phyloP scores from a whole-genome alignment of 2,329 filamentous ascomycete genomes.

The Fusarium napiforme region DNA sequence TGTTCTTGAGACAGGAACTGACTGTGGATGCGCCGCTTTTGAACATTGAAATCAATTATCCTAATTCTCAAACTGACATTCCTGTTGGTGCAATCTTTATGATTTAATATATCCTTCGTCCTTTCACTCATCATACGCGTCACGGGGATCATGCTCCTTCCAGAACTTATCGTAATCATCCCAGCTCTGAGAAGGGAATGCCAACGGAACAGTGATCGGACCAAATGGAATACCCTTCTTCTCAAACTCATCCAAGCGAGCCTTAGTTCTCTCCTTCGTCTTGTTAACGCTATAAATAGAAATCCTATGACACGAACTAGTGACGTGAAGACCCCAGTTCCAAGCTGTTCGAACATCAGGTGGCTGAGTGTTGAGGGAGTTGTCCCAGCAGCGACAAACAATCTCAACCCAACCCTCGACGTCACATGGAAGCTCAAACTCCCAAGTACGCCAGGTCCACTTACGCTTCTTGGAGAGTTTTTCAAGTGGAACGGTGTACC shows the following conservation, averaged over 20 bases:
- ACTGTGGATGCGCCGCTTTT: neutral
- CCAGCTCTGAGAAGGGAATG: conserved; percentile 60
- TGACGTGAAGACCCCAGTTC: conserved; percentile 76
- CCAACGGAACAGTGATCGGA: conserved; percentile 65
- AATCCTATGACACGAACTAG: conserved; percentile 69
- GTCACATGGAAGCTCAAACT: conserved; percentile 70
- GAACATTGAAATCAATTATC: neutral
- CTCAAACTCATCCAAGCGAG: conserved; percentile 63
- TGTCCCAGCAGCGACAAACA: conserved; percentile 70
- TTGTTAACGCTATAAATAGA: conserved; percentile 72
- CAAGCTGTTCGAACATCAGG: conserved; percentile 64
- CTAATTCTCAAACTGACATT: neutral
- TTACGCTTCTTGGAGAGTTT: conserved; percentile 71
- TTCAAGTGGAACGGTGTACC: conserved; percentile 71
- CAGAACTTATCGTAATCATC: conserved; percentile 58
- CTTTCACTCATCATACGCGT: conserved; percentile 37
- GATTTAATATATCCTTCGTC: accelerated
- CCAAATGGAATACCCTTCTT: conserved; percentile 57
- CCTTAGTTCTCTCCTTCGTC: conserved; percentile 58
- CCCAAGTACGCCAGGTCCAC: conserved; percentile 73
- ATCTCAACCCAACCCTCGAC: conserved; percentile 71
- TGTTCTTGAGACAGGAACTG: accelerated
- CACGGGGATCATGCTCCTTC: conserved; percentile 43
- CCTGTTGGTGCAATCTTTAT: neutral
- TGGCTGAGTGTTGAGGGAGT: conserved; percentile 70